Evolutionary conservation across 2,329 filamentous ascomycete species (phyloP), one percentile per base, ranked within the genome.

Genomic region (Diaporthe vexans): DNA sequence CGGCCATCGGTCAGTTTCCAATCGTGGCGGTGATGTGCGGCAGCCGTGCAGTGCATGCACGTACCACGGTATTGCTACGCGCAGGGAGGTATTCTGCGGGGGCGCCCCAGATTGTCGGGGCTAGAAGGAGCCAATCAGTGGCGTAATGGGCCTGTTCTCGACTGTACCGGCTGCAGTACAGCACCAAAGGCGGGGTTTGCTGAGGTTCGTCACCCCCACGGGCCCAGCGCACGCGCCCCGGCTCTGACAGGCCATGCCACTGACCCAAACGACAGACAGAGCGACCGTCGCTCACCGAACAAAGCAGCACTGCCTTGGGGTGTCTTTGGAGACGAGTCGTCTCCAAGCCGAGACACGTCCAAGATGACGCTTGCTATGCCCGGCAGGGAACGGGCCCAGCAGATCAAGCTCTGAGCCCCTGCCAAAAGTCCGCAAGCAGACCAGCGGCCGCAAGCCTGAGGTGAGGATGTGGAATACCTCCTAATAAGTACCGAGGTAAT

Each of bases 101-200:
- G 43, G 11, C 63, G 26, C 46, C 46, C 63, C 63, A 67, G 63
- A 26, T 67, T 40, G 63, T 52, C 63, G 63, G 63, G 63, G 63
- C 63, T 35, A 13, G 40, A 24, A 1, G 3, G 24, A 43, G 21
- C 63, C 46, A 67, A 52, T 67, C 46, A 52, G 63, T 67, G 43
- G 26, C 26, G 24, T 26, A 3, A 19, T 24, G 26, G 17, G 58
- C 58, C n/a, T 21, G 33, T 43, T n/a, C 37, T 43, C 15, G 59
- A 37, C 56, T 37, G 56, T 58, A 15, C 56, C 29, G 13, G 29
- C 57, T 61, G 10, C 26, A 29, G 8, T n/a, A 48, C 46, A 10
- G 46, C 19, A 24, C 11, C 43, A 51, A 8, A 65, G 43, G 61
- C 61, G 61, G 61, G 61, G 61, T 40, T 65, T 19, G 29, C 43